A percentile compares a stretch with the other conserved stretches of the same genome.
These are phyloP conservation scores for Salvia miltiorrhiza DNA, from an alignment of 257 asterid species.

Conservation along the genomic window DNA sequence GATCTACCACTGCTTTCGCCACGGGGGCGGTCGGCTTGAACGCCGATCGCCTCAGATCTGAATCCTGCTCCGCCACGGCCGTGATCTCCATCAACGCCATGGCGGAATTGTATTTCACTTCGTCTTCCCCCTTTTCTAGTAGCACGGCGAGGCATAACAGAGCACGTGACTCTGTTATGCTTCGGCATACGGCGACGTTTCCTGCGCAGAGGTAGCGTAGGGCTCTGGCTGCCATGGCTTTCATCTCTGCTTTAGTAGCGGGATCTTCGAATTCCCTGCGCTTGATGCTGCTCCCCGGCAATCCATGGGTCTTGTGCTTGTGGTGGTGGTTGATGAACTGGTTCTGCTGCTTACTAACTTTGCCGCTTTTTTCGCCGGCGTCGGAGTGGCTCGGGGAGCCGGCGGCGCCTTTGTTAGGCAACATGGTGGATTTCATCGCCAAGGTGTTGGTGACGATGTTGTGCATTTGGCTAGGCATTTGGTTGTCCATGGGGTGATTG, in stretches of 20 bases:
- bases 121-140: constrained; percentile 62
- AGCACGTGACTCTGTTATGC: constrained; percentile 60
- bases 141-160: constrained; percentile 57
- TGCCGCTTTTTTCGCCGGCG: constrained; percentile 3
- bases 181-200: constrained; percentile 37
- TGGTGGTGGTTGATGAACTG: constrained; percentile 7
- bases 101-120: constrained; percentile 57
- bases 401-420: neutral
- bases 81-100: constrained; percentile 88
- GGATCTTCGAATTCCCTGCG: constrained; percentile 53
- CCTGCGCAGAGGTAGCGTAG: constrained; percentile 59
- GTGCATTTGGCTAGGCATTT: constrained; percentile 40
- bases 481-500: constrained; percentile 22
- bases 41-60: constrained; percentile 52
- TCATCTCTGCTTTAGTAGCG: constrained; percentile 48
- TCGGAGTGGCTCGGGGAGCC: neutral
- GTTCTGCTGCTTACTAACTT: constrained; percentile 3
- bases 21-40: constrained; percentile 76
- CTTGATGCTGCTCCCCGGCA: constrained; percentile 45
- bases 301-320: constrained; percentile 30
- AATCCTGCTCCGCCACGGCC: constrained; percentile 55
- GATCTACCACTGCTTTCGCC: constrained; percentile 68
- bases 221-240: constrained; percentile 60
- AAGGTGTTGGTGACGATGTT: constrained; percentile 39
- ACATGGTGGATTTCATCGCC: constrained; percentile 32